Conservation (phyloP, 73 alveolate genomes). For the Tetrahymena borealis region DNA sequence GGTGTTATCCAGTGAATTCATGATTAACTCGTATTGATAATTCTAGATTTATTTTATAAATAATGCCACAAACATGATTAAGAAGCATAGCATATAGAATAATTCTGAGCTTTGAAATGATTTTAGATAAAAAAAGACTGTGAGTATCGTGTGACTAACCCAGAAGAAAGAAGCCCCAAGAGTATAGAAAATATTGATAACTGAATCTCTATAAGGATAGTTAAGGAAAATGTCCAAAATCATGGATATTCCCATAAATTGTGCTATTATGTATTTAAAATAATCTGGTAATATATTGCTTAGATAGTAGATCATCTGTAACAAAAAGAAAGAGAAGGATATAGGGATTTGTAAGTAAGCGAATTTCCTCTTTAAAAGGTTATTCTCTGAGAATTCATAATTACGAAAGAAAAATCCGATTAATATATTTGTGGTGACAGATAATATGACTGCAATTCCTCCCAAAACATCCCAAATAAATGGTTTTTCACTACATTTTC, state of each 20-base stretch:
- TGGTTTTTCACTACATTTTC: not conserved
- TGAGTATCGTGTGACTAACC: not conserved
- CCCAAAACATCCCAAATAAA: not conserved
- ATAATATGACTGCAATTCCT: not conserved
- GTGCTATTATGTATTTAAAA: not conserved
- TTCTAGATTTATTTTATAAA: not conserved
- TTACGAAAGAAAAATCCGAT: not conserved
- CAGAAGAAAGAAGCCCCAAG: not conserved
- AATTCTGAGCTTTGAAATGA: not conserved
- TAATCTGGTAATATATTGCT: not conserved
- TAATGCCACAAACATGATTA: not conserved
- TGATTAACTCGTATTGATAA: not conserved
- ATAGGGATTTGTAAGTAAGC: not conserved
- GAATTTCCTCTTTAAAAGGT: not conserved
- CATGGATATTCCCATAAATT: not conserved
- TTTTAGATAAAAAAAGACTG: not conserved
- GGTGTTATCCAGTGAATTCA: too few species aligned
- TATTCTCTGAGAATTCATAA: not conserved
- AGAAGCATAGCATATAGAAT: not conserved
- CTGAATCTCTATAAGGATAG: not conserved
- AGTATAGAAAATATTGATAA: not conserved
- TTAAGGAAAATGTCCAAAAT: not conserved
- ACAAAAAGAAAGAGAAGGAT: not conserved
- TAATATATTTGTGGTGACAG: not conserved
- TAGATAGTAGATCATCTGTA: not conserved